Evolutionary conservation across 2,329 filamentous ascomycete species (phyloP).

Genomic region (Diaporthe caulivora): DNA sequence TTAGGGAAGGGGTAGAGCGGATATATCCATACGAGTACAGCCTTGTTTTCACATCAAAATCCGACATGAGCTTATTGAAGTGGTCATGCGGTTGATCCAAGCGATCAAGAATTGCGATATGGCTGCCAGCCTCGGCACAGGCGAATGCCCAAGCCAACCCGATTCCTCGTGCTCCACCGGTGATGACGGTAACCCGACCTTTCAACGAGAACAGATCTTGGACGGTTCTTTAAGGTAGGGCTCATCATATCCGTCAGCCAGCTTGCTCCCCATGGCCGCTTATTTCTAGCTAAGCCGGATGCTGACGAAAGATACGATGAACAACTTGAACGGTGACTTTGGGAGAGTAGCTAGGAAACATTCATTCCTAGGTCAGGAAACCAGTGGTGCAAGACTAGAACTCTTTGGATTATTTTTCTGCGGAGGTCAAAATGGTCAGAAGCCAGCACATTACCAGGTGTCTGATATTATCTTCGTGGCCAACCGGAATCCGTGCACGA

Average conservation of each 20-base stretch:
- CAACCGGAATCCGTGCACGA: not conserved
- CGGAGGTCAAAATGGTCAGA: not conserved
- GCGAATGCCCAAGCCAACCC: slow-evolving; percentile 63
- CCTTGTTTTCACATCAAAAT: slow-evolving; percentile 2
- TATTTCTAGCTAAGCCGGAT: too few relatives aligned
- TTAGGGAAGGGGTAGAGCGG: too few relatives aligned
- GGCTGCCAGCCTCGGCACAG: slow-evolving; percentile 61
- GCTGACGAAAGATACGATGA: too few relatives aligned
- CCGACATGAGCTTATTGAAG: slow-evolving; percentile 7
- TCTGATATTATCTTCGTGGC: not conserved
- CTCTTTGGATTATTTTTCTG: not conserved
- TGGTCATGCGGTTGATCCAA: slow-evolving; percentile 23
- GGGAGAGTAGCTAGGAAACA: not conserved
- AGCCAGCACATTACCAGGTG: not conserved
- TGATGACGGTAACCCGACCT: slow-evolving; percentile 57
- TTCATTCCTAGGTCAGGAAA: not conserved
- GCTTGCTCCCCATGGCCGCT: slow-evolving; percentile 19
- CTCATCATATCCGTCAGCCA: not conserved
- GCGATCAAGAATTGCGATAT: slow-evolving; percentile 61
- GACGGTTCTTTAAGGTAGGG: slow-evolving; percentile 23
- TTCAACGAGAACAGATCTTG: slow-evolving; percentile 33
- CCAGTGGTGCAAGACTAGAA: not conserved
- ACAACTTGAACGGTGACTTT: not conserved
- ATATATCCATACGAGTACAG: not conserved
- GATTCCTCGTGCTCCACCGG: slow-evolving; percentile 64